Evolutionary conservation across 192 early-diverging fungal genomes (phyloP).

Genomic region (Chytriomyces sp.): DNA sequence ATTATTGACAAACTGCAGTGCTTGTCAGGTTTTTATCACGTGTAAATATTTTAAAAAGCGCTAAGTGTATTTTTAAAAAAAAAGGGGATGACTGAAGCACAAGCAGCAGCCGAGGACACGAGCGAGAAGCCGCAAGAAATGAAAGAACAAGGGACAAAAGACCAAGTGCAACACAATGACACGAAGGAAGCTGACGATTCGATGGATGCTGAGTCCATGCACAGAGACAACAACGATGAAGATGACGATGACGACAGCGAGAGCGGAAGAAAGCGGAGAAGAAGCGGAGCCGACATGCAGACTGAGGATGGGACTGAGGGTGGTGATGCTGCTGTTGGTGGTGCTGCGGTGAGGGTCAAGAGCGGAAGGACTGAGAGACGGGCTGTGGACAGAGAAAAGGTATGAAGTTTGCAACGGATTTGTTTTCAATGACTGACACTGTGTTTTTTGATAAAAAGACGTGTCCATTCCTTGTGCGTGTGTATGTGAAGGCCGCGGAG

Average conservation of each 20-base stretch:
- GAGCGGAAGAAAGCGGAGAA: not conserved
- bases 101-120: too few species aligned
- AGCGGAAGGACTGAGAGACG: not conserved
- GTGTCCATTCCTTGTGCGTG: constrained; percentile 10
- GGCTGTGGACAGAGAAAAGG: not conserved
- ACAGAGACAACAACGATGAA: constrained; percentile 8
- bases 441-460: not conserved
- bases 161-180: not conserved
- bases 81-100: not conserved
- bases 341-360: not conserved
- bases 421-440: not conserved
- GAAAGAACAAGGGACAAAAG: not conserved
- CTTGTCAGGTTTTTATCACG: not conserved
- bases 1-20: not conserved
- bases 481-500: not conserved
- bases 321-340: not conserved
- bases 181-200: not conserved
- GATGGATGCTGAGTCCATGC: not conserved
- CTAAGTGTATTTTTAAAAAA: not conserved
- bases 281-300: not conserved
- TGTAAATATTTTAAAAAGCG: not conserved
- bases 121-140: not conserved
- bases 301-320: constrained; percentile 5
- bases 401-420: not conserved
- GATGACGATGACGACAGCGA: not conserved